Base-by-base conservation (phyloP, 305 asterid species). In the Rubia tinctorum region DNA sequence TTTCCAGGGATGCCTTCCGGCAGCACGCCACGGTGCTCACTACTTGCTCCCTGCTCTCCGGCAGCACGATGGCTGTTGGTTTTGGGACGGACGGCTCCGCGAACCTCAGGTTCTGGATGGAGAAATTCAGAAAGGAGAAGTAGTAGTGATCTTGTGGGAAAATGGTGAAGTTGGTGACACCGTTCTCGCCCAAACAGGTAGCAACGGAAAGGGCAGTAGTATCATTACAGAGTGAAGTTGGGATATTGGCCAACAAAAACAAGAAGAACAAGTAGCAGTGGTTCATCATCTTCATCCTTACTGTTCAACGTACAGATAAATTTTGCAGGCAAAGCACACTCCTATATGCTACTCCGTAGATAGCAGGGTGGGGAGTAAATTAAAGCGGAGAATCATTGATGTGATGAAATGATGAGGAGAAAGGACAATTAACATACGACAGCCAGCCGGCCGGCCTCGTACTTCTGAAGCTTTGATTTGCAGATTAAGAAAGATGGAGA, bases 51-150 rank as follows among this genome's bases (percentile, higher is more conserved):
- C 73, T 82, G 69, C 79, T 89, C 75, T 78, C 79, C 0, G 96
- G 95, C 79, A 87, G 55, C 66, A 88, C 59, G 66, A 90, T 90
- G 47, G 89, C 90, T 0, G 55, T 17, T 2, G 95, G 95, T 72
- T 90, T 90, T 3, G 93, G 96, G 13, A 81, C 55, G 0, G 76
- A 62, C 17, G 85, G 49, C 20, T 55, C 87, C 0, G 83, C 15
- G 20, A 82, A 90, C 6, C 93, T 82, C 1, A 86, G 90, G 73
- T 90, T 90, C 64, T 88, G 93, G 56, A 89, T 86, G 1, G 97
- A 90, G 83, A 84, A 88, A 72, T 85, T 73, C 53, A 90, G 95
- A 43, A 87, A 74, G 58, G 58, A 75, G 59, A 77, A 88, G 84
- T 86, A 90, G 42, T 22, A 49, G 18, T 76, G 76, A 60, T 79